phyloP scores from a whole-genome alignment of 768 basidiomycete species.

The Cyclocybe aegerita region DNA sequence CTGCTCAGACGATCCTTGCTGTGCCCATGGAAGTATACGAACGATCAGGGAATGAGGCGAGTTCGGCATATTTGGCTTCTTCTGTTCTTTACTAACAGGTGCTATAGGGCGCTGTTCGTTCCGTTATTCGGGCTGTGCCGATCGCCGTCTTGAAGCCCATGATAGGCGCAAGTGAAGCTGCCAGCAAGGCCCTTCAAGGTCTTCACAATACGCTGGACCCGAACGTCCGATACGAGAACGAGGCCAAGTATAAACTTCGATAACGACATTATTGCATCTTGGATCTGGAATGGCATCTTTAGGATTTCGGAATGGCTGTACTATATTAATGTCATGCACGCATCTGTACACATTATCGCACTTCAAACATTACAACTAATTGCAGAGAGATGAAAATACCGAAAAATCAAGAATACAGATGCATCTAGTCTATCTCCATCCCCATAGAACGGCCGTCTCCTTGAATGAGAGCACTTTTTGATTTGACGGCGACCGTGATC shows the following conservation, averaged over 20 bases:
- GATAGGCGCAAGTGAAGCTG: slow-evolving; percentile 97
- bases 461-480: slow-evolving; percentile 71
- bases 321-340: slow-evolving; percentile 4
- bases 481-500: slow-evolving; percentile 67
- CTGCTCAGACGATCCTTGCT: slow-evolving; percentile 97
- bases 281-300: neutral
- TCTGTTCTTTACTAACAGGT: slow-evolving; percentile 4
- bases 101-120: slow-evolving; percentile 82
- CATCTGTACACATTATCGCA: slow-evolving; percentile 18
- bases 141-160: slow-evolving; percentile 97
- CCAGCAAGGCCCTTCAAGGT: slow-evolving; percentile 93
- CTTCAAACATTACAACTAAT: slow-evolving; percentile 15
- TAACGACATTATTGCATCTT: slow-evolving; percentile 25
- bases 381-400: slow-evolving; percentile 7
- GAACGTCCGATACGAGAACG: slow-evolving; percentile 74
- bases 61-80: slow-evolving; percentile 17
- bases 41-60: slow-evolving; percentile 85
- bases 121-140: slow-evolving; percentile 95
- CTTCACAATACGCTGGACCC: slow-evolving; percentile 94
- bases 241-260: slow-evolving; percentile 92
- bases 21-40: slow-evolving; percentile 99
- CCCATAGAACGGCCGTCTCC: slow-evolving; percentile 89
- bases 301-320: slow-evolving; percentile 1
- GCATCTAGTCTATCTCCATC: slow-evolving; percentile 77
- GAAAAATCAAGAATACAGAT: neutral